Conservation (phyloP, 1,284 basidiomycete genomes). For the Cystobasidiaceae sp. region DNA sequence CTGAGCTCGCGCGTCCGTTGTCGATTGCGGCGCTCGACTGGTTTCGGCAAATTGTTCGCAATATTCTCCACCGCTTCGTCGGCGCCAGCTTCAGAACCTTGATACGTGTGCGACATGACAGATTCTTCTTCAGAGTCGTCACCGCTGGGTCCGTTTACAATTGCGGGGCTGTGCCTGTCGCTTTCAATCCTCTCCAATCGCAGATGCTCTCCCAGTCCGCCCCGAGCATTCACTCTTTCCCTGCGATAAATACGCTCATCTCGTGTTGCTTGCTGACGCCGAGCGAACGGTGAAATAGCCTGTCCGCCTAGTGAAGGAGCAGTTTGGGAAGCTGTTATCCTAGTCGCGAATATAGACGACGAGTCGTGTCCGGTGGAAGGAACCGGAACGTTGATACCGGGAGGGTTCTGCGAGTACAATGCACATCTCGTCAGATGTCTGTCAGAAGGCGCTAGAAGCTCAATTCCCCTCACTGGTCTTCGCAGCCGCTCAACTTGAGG, state of each 20-base stretch:
- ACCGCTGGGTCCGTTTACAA: too few species aligned
- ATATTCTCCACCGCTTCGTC: not conserved
- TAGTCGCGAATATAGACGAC: conserved; percentile 22
- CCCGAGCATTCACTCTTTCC: not conserved
- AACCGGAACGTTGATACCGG: conserved; percentile 16
- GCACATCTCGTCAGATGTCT: not conserved
- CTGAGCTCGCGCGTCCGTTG: conserved; percentile 25
- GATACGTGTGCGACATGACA: not conserved
- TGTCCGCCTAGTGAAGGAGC: conserved; percentile 7
- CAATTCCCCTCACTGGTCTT: conserved; percentile 6
- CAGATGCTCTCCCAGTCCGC: conserved; percentile 15
- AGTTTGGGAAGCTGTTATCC: conserved; percentile 4
- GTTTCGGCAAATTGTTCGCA: conserved; percentile 10
- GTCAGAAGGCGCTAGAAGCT: too few species aligned
- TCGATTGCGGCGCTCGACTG: not conserved
- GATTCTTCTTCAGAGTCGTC: too few species aligned
- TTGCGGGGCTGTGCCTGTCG: not conserved
- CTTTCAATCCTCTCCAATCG: not conserved
- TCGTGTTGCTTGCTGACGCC: conserved; percentile 4
- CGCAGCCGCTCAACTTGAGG: conserved; percentile 18
- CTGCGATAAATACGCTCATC: conserved; percentile 11
- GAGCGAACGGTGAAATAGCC: conserved; percentile 22
- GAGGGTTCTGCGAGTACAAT: conserved; percentile 3
- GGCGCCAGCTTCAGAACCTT: not conserved
- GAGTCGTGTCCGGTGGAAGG: not conserved